phyloP scores from a whole-genome alignment of 2,329 filamentous ascomycete genomes.

The Zalaria sp. region DNA sequence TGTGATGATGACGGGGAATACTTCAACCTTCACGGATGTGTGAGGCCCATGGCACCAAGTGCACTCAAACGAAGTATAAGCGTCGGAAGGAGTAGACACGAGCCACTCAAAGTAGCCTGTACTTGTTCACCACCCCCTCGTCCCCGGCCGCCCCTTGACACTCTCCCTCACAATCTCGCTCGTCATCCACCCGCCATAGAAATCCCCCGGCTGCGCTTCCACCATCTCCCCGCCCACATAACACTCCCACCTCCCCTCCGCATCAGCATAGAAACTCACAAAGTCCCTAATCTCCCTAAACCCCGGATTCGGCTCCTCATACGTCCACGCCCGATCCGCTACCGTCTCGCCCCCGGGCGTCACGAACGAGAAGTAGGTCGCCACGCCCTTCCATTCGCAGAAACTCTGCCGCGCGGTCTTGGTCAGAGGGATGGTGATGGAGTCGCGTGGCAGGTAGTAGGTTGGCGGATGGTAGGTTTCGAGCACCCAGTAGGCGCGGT shows the following conservation, averaged over 20 bases:
- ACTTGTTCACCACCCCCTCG: slow-evolving; percentile 13
- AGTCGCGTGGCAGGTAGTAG: slow-evolving; percentile 44
- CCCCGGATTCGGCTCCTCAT: slow-evolving; percentile 36
- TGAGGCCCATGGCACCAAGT: no score
- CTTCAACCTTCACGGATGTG: no score
- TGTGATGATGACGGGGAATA: no score
- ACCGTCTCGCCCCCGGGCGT: slow-evolving; percentile 28
- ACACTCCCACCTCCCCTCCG: slow-evolving; percentile 38
- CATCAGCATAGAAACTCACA: slow-evolving; percentile 46
- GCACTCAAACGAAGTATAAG: no score
- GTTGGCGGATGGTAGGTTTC: slow-evolving; percentile 51
- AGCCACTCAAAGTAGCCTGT: no score
- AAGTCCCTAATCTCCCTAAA: slow-evolving; percentile 42
- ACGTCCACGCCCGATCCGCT: slow-evolving; percentile 43
- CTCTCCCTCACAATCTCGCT: slow-evolving; percentile 40
- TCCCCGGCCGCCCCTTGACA: slow-evolving; percentile 32
- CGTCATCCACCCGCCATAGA: slow-evolving; percentile 52
- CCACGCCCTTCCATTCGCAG: slow-evolving; percentile 49
- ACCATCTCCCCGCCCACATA: slow-evolving; percentile 48
- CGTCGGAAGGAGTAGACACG: no score
- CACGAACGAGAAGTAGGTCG: slow-evolving; percentile 42
- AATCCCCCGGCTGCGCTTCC: slow-evolving; percentile 44
- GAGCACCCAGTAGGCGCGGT: slow-evolving; percentile 45
- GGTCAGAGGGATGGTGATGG: slow-evolving; percentile 33
- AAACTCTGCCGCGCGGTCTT: slow-evolving; percentile 33